Percentiles rank a stretch among this genome's conserved stretches.
These are phyloP conservation scores for Mallotus repandus DNA, from an alignment of 441 rosid species.

Conservation along the genomic window DNA sequence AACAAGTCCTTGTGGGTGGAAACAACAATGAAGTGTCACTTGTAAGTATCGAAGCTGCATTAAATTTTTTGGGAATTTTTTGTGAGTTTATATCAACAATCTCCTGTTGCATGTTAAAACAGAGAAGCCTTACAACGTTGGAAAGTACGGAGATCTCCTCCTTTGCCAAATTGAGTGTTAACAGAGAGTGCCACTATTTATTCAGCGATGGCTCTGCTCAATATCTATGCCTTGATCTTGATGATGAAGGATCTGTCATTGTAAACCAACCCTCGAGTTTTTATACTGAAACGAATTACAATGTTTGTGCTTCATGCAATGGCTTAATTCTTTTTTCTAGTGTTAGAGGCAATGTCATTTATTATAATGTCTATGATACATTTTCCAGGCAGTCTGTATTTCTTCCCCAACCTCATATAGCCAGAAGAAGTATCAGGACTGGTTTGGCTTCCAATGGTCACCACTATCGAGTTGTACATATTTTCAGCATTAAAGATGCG, in stretches of 20 bases:
- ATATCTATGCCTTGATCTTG: slow-evolving; percentile 20
- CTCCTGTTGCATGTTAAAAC: not conserved
- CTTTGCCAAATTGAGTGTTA: not conserved
- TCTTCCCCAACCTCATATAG: slow-evolving; percentile 31
- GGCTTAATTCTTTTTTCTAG: slow-evolving; percentile 26
- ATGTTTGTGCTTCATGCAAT: slow-evolving; percentile 28
- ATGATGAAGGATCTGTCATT: slow-evolving; percentile 1
- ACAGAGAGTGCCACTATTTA: slow-evolving; percentile 29
- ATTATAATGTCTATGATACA: slow-evolving; percentile 18
- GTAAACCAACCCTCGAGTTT: slow-evolving; percentile 18
- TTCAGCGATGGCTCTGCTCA: slow-evolving; percentile 30
- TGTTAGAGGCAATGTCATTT: slow-evolving; percentile 4
- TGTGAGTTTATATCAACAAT: not conserved
- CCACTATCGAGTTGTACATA: slow-evolving; percentile 25
- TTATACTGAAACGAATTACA: slow-evolving; percentile 18
- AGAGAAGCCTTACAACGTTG: slow-evolving; percentile 6
- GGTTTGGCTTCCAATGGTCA: slow-evolving; percentile 30
- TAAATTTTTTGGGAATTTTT: not conserved
- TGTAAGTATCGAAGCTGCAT: slow-evolving; percentile 15
- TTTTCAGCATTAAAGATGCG: slow-evolving; percentile 21
- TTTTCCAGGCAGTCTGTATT: slow-evolving; percentile 15
- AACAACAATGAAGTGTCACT: slow-evolving; percentile 3
- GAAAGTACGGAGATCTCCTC: slow-evolving; percentile 23
- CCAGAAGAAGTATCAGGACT: slow-evolving; percentile 22
- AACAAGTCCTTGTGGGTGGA: not conserved